Percentiles rank a stretch among this genome's conserved stretches.
phyloP scores from a whole-genome alignment of 202 grass and related monocot genomes.

The Setaria viridis region DNA sequence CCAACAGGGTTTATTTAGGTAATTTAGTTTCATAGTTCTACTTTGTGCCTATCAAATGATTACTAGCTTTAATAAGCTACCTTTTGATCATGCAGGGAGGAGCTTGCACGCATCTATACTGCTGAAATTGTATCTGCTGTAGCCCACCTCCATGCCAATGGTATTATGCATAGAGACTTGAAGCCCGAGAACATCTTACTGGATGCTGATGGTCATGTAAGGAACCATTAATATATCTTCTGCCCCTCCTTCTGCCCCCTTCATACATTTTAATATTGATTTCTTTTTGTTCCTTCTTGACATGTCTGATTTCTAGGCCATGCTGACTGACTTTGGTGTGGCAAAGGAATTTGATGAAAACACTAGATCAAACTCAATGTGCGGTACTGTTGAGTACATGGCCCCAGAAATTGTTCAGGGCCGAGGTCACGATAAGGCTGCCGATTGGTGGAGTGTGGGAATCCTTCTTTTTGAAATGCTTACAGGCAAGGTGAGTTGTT shows the following conservation, averaged over 20 bases:
- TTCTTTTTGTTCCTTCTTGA: background rate
- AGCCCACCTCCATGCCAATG: conserved; percentile 89
- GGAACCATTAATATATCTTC: conserved; percentile 3
- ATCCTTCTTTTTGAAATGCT: conserved; percentile 99
- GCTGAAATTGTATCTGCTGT: conserved; percentile 97
- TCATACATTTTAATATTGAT: background rate
- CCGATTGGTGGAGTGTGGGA: conserved; percentile 99
- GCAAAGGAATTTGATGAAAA: conserved; percentile 98
- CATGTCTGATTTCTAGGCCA: conserved; percentile 56
- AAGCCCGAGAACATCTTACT: conserved; percentile 98
- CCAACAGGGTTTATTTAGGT: conserved; percentile 97
- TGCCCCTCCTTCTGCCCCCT: background rate
- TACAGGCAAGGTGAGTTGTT: conserved; percentile 82
- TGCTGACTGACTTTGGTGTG: conserved; percentile 95
- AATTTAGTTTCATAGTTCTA: conserved; percentile 38
- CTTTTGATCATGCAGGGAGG: conserved; percentile 65
- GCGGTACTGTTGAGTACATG: conserved; percentile 96
- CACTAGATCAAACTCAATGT: conserved; percentile 97
- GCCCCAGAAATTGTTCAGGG: conserved; percentile 94
- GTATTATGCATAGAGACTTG: conserved; percentile 98
- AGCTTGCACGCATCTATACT: conserved; percentile 82
- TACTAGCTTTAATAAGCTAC: conserved; percentile 32
- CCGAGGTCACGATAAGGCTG: conserved; percentile 95
- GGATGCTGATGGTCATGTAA: conserved; percentile 94
- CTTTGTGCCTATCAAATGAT: conserved; percentile 12